Base-by-base conservation (phyloP, 108 stramenopile genomes). In the Fistulifera solaris region DNA sequence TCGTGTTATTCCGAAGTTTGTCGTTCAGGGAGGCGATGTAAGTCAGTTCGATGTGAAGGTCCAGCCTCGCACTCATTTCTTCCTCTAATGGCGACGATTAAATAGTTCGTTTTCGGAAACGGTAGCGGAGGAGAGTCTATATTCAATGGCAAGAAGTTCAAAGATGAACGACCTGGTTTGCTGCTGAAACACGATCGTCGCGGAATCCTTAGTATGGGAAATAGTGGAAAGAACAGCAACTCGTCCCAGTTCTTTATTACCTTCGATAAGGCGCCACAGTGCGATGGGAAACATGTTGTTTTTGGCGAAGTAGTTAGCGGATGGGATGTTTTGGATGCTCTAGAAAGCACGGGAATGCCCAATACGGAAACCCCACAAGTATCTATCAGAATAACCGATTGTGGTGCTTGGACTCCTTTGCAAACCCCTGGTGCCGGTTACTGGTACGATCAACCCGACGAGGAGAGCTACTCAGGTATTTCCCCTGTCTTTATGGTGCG, bases 271-370 rank as follows among this genome's bases (percentile, higher is more conserved):
- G 67, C 80, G 10, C 76, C 90, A 11, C 83, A 91, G 60, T 93
- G 94, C 58, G 91, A 98, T 70, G 94, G 92, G 18, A 95, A 94
- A 67, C 93, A 95, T 61, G 89, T 93, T 1, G 67, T 98, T n/a
- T 98, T 98, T 68, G 96, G 96, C 1, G 67, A 81, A 54, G 71
- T 94, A 7, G 62, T 87, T 6, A 80, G 70, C 17, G 96, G 97
- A 7, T 69, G 77, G 25, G 81, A 77, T 3, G 81, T 93, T 0
- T 50, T 98, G 49, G 50, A 76, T 54, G 68, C 66, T 22, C 56
- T 95, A 15, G 94, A 96, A 57, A 38, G 38, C 14, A 27, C 26
- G 13, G 19, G 53, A 13, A 38, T 60, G 2, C 35, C 62, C 0
- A 17, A 28, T 6, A 77, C 79, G 23, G 56, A 55, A 7, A 63